Base-by-base conservation (phyloP, 345 rosid genomes). In the Lepidium aucheri region DNA sequence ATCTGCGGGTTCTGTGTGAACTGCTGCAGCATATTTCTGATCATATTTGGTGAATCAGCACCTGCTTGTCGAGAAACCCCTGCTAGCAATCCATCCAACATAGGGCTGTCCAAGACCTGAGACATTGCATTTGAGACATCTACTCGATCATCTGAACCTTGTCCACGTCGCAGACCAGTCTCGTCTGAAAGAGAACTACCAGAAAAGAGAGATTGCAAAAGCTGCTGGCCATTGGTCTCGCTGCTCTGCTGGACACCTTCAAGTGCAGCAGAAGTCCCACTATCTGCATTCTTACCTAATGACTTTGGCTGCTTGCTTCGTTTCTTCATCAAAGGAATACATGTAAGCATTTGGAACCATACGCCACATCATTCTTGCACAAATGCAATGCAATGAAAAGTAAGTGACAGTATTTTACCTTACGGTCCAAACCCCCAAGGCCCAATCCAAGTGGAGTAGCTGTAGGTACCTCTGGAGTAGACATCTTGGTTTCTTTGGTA, bases 1-100 rank as follows among this genome's bases (percentile, higher is more conserved):
- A 94, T 73, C 69, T 82, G 96, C 30, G 96, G 99, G 56, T 69
- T 88, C 81, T 78, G 90, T 15, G 89, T 86, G 43, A 94, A 80
- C 79, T 83, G 95, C 50, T 90, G 95, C 73, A 94, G 54, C 95
- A 94, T 85, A 68, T 82, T 83, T 69, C 96, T 83, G 74, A 94
- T 77, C 62, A 83, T 74, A 75, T 88, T 77, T 38, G 95, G 90
- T 45, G 97, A 88, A 65, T 86, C 95, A 41, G 77, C 81, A 51
- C 97, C 97, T 28, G 95, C 78, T 63, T 83, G 92, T 72, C 76
- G 84, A 8, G 96, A 85, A 52, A 86, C 74, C 53, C 96, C 89
- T 10, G 84, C 57, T 59, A 94, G 80, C 63, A 94, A 69, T 59
- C 86, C 86, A 77, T 86, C 82, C 69, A 90, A 50, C 16, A 80